Evolutionary conservation across 768 basidiomycete species (phyloP).

Genomic region (Pulveroboletus sp.): DNA sequence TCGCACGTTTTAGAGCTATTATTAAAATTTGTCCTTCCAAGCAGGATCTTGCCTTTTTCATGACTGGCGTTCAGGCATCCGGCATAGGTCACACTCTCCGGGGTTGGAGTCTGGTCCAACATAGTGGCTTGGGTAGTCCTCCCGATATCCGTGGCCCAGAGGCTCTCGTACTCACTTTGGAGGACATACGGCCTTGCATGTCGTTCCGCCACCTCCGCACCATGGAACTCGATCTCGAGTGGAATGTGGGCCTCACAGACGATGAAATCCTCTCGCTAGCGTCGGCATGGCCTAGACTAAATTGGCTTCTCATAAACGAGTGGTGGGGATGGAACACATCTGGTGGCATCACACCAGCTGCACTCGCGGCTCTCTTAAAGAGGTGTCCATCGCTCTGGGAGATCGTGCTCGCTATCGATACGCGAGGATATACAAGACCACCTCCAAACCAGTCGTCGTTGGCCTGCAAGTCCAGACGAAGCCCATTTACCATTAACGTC

Average conservation of each 20-base stretch:
- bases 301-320: constrained; percentile 5
- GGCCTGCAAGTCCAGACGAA: too few relatives aligned
- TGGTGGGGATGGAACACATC: constrained; percentile 3
- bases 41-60: neutral
- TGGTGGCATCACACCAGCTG: constrained; percentile 6
- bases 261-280: neutral
- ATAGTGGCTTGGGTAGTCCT: too few relatives aligned
- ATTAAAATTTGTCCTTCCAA: neutral
- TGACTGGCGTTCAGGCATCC: neutral
- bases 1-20: too few relatives aligned
- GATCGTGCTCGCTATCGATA: constrained; percentile 8
- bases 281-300: constrained; percentile 7
- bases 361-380: constrained; percentile 1
- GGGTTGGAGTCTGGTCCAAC: too few relatives aligned
- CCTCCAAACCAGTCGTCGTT: neutral
- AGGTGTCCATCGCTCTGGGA: neutral
- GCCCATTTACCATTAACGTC: neutral
- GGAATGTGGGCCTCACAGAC: constrained; percentile 1
- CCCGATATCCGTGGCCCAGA: too few relatives aligned
- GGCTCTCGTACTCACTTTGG: neutral
- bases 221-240: neutral
- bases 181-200: constrained; percentile 1
- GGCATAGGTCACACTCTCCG: neutral
- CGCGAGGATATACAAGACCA: neutral
- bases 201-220: neutral